Conservation (phyloP, 2,329 filamentous ascomycete species). For the Cladosporium sp. region DNA sequence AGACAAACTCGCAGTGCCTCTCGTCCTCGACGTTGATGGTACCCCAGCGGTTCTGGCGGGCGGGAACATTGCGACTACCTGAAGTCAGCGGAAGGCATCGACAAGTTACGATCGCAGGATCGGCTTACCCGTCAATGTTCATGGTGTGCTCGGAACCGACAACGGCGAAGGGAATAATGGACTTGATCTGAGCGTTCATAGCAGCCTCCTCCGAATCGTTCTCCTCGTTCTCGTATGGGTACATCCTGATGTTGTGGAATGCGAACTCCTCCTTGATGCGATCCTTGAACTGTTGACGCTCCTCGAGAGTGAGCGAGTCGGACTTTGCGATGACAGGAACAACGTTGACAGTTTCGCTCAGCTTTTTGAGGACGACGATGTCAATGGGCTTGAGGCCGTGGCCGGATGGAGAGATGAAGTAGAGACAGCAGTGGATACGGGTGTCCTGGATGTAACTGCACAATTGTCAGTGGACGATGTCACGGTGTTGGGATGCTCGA, state of each 20-base stretch:
- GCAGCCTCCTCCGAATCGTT: constrained; percentile 94
- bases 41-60: constrained; percentile 98
- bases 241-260: constrained; percentile 99
- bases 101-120: too few relatives aligned
- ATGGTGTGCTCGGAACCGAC: constrained; percentile 98
- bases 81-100: background rate
- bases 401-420: constrained; percentile 98
- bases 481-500: too few relatives aligned
- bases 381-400: constrained; percentile 99
- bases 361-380: constrained; percentile 98
- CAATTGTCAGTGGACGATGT: background rate
- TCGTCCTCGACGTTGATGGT: constrained; percentile 99
- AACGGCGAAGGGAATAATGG: constrained; percentile 93
- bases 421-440: constrained; percentile 97
- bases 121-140: constrained; percentile 70
- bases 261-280: constrained; percentile 97
- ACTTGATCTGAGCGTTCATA: constrained; percentile 95
- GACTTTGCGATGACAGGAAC: constrained; percentile 98
- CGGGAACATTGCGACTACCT: constrained; percentile 48
- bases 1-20: constrained; percentile 99
- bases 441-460: constrained; percentile 88
- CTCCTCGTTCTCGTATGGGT: constrained; percentile 99
- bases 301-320: constrained; percentile 91
- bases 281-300: constrained; percentile 96
- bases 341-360: constrained; percentile 98